Evolutionary conservation across 108 stramenopile species (phyloP).

Genomic region (Pseudonitzschia pungens): DNA sequence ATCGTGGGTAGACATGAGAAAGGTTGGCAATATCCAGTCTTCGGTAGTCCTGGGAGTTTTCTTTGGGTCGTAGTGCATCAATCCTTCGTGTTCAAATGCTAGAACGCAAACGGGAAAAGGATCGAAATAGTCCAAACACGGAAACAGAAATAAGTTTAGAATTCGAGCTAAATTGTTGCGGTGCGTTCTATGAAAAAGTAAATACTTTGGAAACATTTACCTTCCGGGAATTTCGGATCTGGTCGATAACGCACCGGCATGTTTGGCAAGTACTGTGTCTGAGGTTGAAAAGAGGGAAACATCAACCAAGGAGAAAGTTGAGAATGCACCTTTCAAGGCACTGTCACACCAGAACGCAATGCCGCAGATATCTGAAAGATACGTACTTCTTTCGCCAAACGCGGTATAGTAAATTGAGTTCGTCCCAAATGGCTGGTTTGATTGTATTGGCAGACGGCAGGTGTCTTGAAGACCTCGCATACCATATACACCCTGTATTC

Average conservation of each 20-base stretch:
- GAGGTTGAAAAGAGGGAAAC: not conserved
- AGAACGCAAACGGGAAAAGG: not conserved
- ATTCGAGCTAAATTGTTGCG: not conserved
- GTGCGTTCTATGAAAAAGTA: not conserved
- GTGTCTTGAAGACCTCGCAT: constrained; percentile 19
- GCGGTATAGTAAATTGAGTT: constrained; percentile 20
- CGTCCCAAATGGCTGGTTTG: constrained; percentile 29
- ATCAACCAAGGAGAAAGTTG: not conserved
- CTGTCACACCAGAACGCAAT: not conserved
- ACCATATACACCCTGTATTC: constrained; percentile 27
- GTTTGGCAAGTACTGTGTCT: constrained; percentile 22
- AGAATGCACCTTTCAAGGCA: not conserved
- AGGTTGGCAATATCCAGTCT: constrained; percentile 20
- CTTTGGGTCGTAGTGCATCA: constrained; percentile 21
- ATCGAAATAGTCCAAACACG: not conserved
- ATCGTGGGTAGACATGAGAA: constrained; percentile 35
- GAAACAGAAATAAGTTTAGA: not conserved
- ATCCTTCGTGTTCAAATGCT: constrained; percentile 30
- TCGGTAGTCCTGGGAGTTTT: constrained; percentile 19
- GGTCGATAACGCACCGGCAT: constrained; percentile 29
- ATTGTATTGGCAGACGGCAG: constrained; percentile 20
- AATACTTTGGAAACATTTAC: not conserved
- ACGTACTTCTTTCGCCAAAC: constrained; percentile 19
- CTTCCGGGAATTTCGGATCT: constrained; percentile 26
- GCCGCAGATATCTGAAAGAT: not conserved